Evolutionary conservation across 1,139 yeast species (phyloP).

Genomic region (Saccharomyces hybrid): DNA sequence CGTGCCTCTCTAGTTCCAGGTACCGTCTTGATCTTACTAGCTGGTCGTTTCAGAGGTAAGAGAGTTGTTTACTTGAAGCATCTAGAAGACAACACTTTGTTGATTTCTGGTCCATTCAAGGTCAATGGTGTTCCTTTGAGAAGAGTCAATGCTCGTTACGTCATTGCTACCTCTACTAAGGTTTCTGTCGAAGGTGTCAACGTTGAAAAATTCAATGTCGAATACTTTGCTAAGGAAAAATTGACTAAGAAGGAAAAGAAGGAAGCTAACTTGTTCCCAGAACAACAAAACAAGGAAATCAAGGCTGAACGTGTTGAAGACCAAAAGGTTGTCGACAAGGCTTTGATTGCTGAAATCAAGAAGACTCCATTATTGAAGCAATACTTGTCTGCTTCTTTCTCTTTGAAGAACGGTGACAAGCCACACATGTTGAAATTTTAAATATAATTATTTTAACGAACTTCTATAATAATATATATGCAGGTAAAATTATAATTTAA

Average conservation of each 20-base stretch:
- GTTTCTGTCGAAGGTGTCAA: constrained; percentile 75
- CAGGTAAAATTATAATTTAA: background rate
- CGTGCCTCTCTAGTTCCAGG: constrained; percentile 98
- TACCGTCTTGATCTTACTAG: constrained; percentile 94
- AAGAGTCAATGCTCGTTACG: constrained; percentile 98
- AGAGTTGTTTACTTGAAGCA: constrained; percentile 98
- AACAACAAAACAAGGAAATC: constrained; percentile 67
- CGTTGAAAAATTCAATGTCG: constrained; percentile 87
- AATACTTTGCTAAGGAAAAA: constrained; percentile 97
- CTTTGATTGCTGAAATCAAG: constrained; percentile 90
- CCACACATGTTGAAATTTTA: constrained; percentile 98
- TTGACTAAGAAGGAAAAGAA: constrained; percentile 68
- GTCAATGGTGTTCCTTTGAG: constrained; percentile 99
- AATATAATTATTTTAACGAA: constrained; percentile 21
- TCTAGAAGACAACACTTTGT: constrained; percentile 97
- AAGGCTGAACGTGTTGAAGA: constrained; percentile 96
- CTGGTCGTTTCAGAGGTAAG: constrained; percentile 99
- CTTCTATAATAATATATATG: background rate
- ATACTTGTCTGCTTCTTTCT: constrained; percentile 94
- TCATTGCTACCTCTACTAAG: constrained; percentile 96
- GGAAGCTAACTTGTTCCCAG: constrained; percentile 95
- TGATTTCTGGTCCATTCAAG: constrained; percentile 99
- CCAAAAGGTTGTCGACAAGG: constrained; percentile 95
- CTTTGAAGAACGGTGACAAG: constrained; percentile 97
- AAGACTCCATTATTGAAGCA: constrained; percentile 97